phyloP scores from a whole-genome alignment of 208 protist genomes.

The Leishmania aethiopica region DNA sequence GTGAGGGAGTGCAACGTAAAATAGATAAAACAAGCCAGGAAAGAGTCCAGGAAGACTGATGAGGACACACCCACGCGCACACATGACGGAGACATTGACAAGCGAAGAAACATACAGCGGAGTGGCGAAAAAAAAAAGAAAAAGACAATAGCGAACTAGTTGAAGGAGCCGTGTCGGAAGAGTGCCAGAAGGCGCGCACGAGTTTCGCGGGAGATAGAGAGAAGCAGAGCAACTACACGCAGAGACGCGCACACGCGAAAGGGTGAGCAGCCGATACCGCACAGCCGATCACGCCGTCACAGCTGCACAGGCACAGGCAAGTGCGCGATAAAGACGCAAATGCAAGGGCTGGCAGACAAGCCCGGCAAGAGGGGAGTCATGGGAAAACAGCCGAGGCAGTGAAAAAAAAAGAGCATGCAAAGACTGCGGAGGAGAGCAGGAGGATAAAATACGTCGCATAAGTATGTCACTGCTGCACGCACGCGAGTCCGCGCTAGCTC shows the following conservation, averaged over 20 bases:
- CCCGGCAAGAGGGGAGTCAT: background rate
- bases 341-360: background rate
- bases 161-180: background rate
- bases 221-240: background rate
- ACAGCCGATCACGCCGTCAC: background rate
- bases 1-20: background rate
- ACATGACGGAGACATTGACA: background rate
- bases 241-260: background rate
- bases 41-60: background rate
- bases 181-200: background rate
- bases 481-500: background rate
- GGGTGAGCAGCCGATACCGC: background rate
- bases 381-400: background rate
- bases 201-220: background rate
- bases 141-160: background rate
- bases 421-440: background rate
- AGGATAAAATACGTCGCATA: background rate
- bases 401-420: slow-evolving; percentile 2
- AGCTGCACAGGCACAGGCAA: background rate
- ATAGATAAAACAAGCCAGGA: background rate
- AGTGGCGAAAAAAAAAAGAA: background rate
- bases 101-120: slow-evolving; percentile 4
- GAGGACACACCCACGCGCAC: background rate
- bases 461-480: background rate
- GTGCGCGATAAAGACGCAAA: background rate